phyloP scores from a whole-genome alignment of 768 basidiomycete genomes.

The Leucosporidium yakuticum region DNA sequence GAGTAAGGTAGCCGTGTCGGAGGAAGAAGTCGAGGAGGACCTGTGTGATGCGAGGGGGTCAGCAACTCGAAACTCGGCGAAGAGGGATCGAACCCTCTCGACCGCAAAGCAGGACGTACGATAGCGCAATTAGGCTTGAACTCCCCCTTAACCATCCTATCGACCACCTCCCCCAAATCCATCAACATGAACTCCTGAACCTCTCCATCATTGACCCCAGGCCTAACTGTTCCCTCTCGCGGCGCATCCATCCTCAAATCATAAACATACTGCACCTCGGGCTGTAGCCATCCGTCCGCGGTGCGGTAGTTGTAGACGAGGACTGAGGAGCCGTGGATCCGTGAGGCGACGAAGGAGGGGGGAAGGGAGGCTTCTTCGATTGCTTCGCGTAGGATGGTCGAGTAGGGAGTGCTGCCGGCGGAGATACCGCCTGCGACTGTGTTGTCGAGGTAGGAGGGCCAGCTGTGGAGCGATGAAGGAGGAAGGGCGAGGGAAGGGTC shows the following conservation, averaged over 20 bases:
- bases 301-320: slow-evolving; percentile 77
- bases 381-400: slow-evolving; percentile 80
- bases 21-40: slow-evolving; percentile 86
- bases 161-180: slow-evolving; percentile 56
- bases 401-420: slow-evolving; percentile 63
- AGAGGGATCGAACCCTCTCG: neutral
- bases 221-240: slow-evolving; percentile 3
- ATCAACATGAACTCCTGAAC: slow-evolving; percentile 89
- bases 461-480: slow-evolving; percentile 52
- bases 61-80: too few species aligned
- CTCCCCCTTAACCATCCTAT: slow-evolving; percentile 59
- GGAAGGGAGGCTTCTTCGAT: slow-evolving; percentile 85
- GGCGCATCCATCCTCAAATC: slow-evolving; percentile 65
- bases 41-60: slow-evolving; percentile 38
- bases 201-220: slow-evolving; percentile 72
- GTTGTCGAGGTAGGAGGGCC: slow-evolving; percentile 83
- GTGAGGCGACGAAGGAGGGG: slow-evolving; percentile 56
- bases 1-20: slow-evolving; percentile 73
- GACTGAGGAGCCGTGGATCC: slow-evolving; percentile 60
- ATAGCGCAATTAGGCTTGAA: slow-evolving; percentile 93
- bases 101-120: slow-evolving; percentile 38
- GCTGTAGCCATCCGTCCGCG: slow-evolving; percentile 63
- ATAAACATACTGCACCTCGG: slow-evolving; percentile 71
- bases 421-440: slow-evolving; percentile 81
- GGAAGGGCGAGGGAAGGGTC: neutral